Conservation (phyloP, 2,329 filamentous ascomycete genomes). For the Claviceps digitariae region DNA sequence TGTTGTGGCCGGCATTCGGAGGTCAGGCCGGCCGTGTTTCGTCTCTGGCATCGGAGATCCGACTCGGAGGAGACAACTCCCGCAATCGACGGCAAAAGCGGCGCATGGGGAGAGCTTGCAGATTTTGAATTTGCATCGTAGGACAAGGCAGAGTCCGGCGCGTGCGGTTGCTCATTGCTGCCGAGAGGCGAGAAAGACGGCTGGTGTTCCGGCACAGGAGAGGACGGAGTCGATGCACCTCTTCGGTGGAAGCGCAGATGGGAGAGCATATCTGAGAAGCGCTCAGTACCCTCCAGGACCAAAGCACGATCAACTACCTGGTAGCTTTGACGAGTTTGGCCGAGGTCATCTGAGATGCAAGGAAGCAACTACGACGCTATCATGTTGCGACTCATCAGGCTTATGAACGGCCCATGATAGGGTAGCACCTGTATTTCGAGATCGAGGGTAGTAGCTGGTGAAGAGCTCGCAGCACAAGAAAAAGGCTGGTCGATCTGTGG, state of each 20-base stretch:
- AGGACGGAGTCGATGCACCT: constrained; percentile 40
- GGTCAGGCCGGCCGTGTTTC: constrained; percentile 4
- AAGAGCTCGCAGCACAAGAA: not conserved
- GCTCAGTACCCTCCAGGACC: not conserved
- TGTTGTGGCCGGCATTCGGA: constrained; percentile 14
- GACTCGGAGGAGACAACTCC: constrained; percentile 32
- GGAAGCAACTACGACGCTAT: not conserved
- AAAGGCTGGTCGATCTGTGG: not conserved
- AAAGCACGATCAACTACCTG: not conserved
- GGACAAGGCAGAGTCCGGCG: constrained; percentile 24
- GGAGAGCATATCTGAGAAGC: constrained; percentile 29
- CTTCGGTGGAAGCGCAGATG: constrained; percentile 46
- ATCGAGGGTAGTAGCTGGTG: not conserved
- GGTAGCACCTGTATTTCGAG: not conserved
- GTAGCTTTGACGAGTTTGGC: not conserved
- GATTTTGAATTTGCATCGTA: constrained; percentile 23
- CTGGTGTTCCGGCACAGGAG: constrained; percentile 35
- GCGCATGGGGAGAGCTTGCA: constrained; percentile 25
- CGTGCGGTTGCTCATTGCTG: constrained; percentile 27
- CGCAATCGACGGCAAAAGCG: constrained; percentile 36
- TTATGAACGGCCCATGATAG: not conserved
- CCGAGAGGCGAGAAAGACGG: constrained; percentile 23
- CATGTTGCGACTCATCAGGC: constrained; percentile 1
- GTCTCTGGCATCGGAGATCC: constrained; percentile 12
- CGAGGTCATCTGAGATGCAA: not conserved